Evolutionary conservation across 2,329 filamentous ascomycete genomes (phyloP).

Genomic region (Dothideomycetidae sp.): DNA sequence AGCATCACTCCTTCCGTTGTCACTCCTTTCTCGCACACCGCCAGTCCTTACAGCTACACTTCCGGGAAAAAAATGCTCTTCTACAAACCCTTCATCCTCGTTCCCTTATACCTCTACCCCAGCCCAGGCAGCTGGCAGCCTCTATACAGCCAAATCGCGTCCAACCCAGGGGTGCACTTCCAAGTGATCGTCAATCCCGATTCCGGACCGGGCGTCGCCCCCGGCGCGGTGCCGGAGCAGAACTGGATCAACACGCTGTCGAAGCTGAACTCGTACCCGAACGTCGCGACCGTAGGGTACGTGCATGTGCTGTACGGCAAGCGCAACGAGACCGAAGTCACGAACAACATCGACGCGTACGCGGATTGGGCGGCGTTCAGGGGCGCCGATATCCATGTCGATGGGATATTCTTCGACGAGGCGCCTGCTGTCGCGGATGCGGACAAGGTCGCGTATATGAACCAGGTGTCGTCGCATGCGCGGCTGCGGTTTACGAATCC

Average conservation of each 20-base stretch:
- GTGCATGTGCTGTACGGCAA: slow-evolving; percentile 17
- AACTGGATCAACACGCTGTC: slow-evolving; percentile 17
- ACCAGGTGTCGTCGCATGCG: slow-evolving; percentile 3
- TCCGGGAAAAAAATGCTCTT: slow-evolving; percentile 1
- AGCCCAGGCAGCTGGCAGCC: slow-evolving; percentile 11
- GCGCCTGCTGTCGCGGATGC: slow-evolving; percentile 11
- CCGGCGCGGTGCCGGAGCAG: slow-evolving; percentile 14
- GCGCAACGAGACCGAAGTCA: slow-evolving; percentile 12
- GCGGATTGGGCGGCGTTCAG: slow-evolving; percentile 15
- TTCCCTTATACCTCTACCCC: slow-evolving; percentile 13
- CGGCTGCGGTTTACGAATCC: slow-evolving; percentile 5
- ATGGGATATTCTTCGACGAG: slow-evolving; percentile 19
- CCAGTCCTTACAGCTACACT: background rate
- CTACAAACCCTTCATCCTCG: slow-evolving; percentile 8
- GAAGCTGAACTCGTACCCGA: slow-evolving; percentile 16
- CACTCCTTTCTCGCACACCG: slow-evolving; percentile 1
- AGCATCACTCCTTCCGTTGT: slow-evolving; percentile 2
- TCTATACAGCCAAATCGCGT: slow-evolving; percentile 11
- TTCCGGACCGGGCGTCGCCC: slow-evolving; percentile 15
- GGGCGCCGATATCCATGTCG: slow-evolving; percentile 14
- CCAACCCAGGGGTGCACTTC: slow-evolving; percentile 18
- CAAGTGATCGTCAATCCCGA: slow-evolving; percentile 19
- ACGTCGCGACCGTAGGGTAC: slow-evolving; percentile 19
- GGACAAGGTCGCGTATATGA: slow-evolving; percentile 10
- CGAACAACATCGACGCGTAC: slow-evolving; percentile 16